A percentile compares a stretch with the other conserved stretches of the same genome.
phyloP scores from a whole-genome alignment of 1,139 yeast species.

The Suhomyces yuchorum region DNA sequence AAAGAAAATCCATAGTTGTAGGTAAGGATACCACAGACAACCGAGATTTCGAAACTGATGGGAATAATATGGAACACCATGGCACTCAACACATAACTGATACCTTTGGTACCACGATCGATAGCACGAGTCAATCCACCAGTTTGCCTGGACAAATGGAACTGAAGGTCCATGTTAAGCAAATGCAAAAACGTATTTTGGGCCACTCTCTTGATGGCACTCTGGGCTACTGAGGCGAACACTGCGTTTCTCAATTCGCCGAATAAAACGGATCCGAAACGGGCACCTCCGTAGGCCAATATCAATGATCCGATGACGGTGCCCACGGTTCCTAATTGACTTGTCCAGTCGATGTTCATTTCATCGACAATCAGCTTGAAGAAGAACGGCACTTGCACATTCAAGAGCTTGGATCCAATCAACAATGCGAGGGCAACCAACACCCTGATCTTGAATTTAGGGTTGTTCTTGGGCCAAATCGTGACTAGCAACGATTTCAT shows the following conservation, averaged over 20 bases:
- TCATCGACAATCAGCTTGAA: constrained; percentile 87
- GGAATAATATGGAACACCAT: constrained; percentile 98
- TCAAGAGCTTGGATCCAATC: constrained; percentile 77
- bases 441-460: constrained; percentile 73
- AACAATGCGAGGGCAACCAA: constrained; percentile 70
- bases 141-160: constrained; percentile 89
- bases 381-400: constrained; percentile 94
- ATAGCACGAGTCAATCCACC: constrained; percentile 96
- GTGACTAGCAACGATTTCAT: constrained; percentile 66
- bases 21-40: constrained; percentile 91
- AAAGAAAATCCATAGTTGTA: constrained; percentile 88
- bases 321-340: constrained; percentile 59
- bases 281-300: constrained; percentile 87
- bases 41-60: constrained; percentile 83
- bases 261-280: constrained; percentile 91
- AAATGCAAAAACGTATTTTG: constrained; percentile 83
- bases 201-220: constrained; percentile 90
- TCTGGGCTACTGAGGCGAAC: constrained; percentile 93
- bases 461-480: constrained; percentile 86
- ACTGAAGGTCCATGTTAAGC: constrained; percentile 80
- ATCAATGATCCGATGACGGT: constrained; percentile 73
- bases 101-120: constrained; percentile 97
- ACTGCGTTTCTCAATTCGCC: constrained; percentile 95
- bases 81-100: constrained; percentile 86
- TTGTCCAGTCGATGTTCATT: constrained; percentile 89